A percentile compares a stretch with the other conserved stretches of the same genome.
phyloP scores from a whole-genome alignment of 495 filamentous ascomycete genomes.

The Massariosphaeria phaeospora region DNA sequence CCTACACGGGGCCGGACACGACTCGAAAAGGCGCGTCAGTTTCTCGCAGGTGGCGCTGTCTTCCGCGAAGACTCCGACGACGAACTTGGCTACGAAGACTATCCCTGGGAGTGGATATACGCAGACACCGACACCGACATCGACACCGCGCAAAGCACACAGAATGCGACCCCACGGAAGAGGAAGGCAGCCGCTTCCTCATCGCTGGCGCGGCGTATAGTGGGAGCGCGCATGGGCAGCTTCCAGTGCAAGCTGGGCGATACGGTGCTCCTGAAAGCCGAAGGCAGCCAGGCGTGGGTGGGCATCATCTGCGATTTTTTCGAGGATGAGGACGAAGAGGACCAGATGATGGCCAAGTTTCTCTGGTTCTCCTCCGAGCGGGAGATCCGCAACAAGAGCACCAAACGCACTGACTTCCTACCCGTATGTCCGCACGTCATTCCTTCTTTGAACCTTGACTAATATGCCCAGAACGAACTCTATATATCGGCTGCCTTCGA shows the following conservation, averaged over 20 bases:
- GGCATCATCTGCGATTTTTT: constrained; percentile 78
- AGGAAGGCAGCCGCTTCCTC: constrained; percentile 18
- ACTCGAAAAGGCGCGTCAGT: constrained; percentile 50
- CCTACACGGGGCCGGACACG: constrained; percentile 26
- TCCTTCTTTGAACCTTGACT: neutral
- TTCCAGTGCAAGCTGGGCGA: constrained; percentile 82
- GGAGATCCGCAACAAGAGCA: constrained; percentile 76
- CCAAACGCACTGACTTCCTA: constrained; percentile 75
- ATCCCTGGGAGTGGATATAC: constrained; percentile 94
- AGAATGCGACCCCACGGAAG: constrained; percentile 28
- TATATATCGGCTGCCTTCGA: constrained; percentile 87
- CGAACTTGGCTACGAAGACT: constrained; percentile 77
- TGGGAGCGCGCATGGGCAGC: constrained; percentile 78
- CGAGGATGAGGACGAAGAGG: constrained; percentile 44
- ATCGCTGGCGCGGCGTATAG: constrained; percentile 44
- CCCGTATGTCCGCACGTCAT: constrained; percentile 44
- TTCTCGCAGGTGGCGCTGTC: constrained; percentile 61
- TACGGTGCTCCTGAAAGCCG: constrained; percentile 77
- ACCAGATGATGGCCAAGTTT: constrained; percentile 61
- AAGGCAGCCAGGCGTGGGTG: constrained; percentile 82
- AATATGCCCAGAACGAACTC: constrained; percentile 64
- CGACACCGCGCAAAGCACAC: constrained; percentile 11
- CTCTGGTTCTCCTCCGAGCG: constrained; percentile 90
- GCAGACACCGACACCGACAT: constrained; percentile 37
- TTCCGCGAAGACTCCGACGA: constrained; percentile 85